Conservation (phyloP, 2,329 filamentous ascomycete genomes). For the Pestalotiopsis fici region DNA sequence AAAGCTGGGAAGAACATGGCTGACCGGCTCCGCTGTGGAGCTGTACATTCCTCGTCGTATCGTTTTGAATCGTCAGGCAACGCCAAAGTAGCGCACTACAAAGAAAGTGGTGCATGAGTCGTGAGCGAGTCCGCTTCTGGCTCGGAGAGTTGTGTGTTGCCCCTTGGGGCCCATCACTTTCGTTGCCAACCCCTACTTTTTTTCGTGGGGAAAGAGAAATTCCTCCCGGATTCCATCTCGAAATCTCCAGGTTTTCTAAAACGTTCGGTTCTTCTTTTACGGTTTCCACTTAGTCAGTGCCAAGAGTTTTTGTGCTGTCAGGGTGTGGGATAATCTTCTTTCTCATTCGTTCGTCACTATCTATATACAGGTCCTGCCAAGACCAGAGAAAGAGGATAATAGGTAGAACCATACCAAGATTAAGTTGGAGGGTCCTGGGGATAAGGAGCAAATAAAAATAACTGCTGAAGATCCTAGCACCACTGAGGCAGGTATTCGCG, state of each 20-base stretch:
- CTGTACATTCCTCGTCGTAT: neutral
- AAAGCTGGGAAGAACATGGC: neutral
- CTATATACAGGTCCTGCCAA: neutral
- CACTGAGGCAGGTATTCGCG: neutral
- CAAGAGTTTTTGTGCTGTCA: neutral
- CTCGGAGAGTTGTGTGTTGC: neutral
- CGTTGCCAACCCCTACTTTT: neutral
- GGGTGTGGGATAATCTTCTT: neutral
- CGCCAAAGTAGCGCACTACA: neutral
- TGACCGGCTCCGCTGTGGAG: conserved; percentile 4
- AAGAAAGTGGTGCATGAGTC: neutral
- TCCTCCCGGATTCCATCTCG: no score
- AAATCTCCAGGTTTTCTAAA: neutral
- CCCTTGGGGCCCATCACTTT: neutral
- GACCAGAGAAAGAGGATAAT: neutral
- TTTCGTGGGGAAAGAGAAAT: neutral
- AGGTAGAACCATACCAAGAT: neutral
- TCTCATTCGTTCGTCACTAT: neutral
- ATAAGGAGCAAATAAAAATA: neutral
- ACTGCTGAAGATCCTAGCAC: neutral
- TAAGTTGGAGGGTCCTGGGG: neutral
- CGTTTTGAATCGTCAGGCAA: neutral
- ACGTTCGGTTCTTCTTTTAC: neutral
- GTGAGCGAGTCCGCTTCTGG: neutral
- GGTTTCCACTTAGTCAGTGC: neutral